phyloP scores from a whole-genome alignment of 805 yeast species.

The Yamadazyma sp. region DNA sequence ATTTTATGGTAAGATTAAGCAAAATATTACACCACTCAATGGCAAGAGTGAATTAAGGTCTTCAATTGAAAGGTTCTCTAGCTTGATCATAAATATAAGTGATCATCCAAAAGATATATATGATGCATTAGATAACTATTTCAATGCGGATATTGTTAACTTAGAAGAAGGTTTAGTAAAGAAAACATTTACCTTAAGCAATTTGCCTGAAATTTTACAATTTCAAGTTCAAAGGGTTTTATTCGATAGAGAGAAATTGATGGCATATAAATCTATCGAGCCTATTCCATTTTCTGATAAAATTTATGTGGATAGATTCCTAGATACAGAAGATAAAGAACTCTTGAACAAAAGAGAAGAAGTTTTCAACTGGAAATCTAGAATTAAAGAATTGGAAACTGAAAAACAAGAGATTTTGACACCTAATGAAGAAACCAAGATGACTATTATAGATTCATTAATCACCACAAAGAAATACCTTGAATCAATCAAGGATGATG shows the following conservation, averaged over 20 bases:
- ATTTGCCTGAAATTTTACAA: slow-evolving; percentile 79
- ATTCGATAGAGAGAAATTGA: slow-evolving; percentile 68
- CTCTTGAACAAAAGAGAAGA: slow-evolving; percentile 54
- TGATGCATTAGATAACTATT: slow-evolving; percentile 84
- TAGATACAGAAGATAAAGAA: slow-evolving; percentile 61
- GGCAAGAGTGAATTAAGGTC: slow-evolving; percentile 26
- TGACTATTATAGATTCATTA: slow-evolving; percentile 41
- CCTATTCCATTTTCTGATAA: slow-evolving; percentile 78
- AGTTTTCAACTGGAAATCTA: slow-evolving; percentile 61
- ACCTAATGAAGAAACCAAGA: slow-evolving; percentile 35
- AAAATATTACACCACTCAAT: slow-evolving; percentile 57
- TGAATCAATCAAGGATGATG: slow-evolving; percentile 34
- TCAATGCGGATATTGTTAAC: slow-evolving; percentile 67
- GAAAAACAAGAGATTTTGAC: slow-evolving; percentile 42
- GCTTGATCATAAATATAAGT: slow-evolving; percentile 79
- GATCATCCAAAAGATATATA: slow-evolving; percentile 87
- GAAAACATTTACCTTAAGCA: slow-evolving; percentile 66
- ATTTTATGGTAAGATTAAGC: slow-evolving; percentile 84
- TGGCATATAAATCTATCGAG: slow-evolving; percentile 78
- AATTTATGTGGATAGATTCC: slow-evolving; percentile 83
- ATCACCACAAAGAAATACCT: slow-evolving; percentile 57
- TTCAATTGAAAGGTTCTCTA: slow-evolving; percentile 68
- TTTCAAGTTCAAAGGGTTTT: slow-evolving; percentile 93
- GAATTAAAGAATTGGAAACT: slow-evolving; percentile 41
- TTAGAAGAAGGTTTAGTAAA: slow-evolving; percentile 72